These are phyloP conservation scores for Suillus decipiens DNA, from an alignment of 768 basidiomycete species.

Conservation along the genomic window DNA sequence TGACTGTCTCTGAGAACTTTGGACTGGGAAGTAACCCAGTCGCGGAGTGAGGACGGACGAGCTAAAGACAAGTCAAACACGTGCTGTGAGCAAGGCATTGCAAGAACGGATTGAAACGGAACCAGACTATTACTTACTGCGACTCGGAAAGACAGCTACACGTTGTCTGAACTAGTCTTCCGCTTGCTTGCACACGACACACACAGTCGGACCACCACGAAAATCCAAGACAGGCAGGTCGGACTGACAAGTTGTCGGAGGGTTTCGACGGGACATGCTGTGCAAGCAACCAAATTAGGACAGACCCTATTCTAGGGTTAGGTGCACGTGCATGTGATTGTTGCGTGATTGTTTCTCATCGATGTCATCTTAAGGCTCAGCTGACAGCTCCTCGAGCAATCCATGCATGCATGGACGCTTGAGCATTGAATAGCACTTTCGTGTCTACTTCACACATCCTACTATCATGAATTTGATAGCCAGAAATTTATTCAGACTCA, in stretches of 20 bases:
- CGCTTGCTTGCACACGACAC: background rate
- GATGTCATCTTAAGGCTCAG: constrained; percentile 3
- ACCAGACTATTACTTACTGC: constrained; percentile 14
- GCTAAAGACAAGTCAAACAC: constrained; percentile 42
- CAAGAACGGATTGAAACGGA: constrained; percentile 12
- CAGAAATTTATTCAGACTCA: background rate
- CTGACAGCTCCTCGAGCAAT: background rate
- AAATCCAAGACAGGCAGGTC: background rate
- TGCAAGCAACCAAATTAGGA: constrained; percentile 12
- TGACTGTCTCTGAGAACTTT: constrained; percentile 14
- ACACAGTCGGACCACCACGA: background rate
- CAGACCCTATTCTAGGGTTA: background rate
- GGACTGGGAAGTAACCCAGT: constrained; percentile 29
- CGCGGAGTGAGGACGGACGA: constrained; percentile 42
- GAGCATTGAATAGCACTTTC: background rate
- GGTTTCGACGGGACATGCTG: background rate
- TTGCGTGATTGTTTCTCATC: constrained; percentile 4
- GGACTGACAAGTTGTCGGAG: background rate
- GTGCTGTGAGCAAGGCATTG: constrained; percentile 43
- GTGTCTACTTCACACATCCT: background rate
- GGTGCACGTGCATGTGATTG: constrained; percentile 5
- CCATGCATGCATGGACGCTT: too few species aligned
- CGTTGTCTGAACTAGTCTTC: constrained; percentile 23
- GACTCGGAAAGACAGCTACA: constrained; percentile 10
- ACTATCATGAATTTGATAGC: background rate